Evolutionary conservation across 192 early-diverging fungal genomes (phyloP).

Genomic region (Neocallimastix lanati): DNA sequence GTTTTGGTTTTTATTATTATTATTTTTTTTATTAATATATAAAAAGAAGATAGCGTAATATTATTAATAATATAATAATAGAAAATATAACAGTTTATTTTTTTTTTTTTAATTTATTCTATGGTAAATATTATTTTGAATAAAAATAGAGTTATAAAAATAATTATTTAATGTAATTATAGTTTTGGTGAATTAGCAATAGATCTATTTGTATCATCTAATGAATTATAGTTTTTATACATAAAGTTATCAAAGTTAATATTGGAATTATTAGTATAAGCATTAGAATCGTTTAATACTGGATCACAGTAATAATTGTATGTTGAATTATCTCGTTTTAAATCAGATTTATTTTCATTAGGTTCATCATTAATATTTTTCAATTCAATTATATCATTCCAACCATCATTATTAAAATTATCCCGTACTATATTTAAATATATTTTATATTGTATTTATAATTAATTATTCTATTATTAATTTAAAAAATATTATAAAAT

Average conservation of each 20-base stretch:
- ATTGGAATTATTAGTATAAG: background rate
- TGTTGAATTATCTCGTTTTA: background rate
- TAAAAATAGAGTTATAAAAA: too few relatives aligned
- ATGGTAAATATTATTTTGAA: too few relatives aligned
- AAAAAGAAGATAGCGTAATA: too few relatives aligned
- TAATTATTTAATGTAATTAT: background rate
- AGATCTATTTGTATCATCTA: background rate
- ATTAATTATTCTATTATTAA: background rate
- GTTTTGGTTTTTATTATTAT: too few relatives aligned
- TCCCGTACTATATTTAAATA: background rate
- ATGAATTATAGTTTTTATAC: background rate
- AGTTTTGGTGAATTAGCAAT: background rate
- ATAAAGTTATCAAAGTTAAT: background rate
- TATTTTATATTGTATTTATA: too few relatives aligned
- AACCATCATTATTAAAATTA: background rate
- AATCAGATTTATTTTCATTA: background rate
- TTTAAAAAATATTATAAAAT: slow-evolving; percentile 2
- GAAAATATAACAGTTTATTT: too few relatives aligned
- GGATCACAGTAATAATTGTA: background rate
- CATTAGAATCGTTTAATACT: background rate
- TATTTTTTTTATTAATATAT: too few relatives aligned
- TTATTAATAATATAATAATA: too few relatives aligned
- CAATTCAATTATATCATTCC: background rate
- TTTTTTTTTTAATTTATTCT: too few relatives aligned
- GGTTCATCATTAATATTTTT: background rate